A percentile compares a stretch with the other conserved stretches of the same genome.
Evolutionary conservation across 345 rosid genomes (phyloP).

Genomic region (Linum usitatissimum): DNA sequence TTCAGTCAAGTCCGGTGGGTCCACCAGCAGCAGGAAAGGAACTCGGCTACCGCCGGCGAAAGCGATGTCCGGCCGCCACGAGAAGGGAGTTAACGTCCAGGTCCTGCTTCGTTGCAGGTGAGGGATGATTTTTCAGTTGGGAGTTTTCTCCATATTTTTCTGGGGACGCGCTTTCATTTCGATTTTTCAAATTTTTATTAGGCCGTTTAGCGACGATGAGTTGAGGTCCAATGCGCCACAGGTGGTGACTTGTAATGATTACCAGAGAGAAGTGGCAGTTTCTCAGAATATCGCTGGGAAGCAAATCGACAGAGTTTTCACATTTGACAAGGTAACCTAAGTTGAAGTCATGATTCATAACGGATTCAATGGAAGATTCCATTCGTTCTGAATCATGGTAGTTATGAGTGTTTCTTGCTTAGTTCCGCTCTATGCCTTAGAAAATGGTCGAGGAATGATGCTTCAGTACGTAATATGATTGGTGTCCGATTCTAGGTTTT

Average conservation of each 20-base stretch:
- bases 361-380: too few species aligned
- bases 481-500: constrained; percentile 7
- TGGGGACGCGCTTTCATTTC: not conserved
- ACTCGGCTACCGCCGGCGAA: constrained; percentile 46
- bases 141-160: not conserved
- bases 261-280: constrained; percentile 81
- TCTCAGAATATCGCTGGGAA: constrained; percentile 95
- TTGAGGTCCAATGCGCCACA: constrained; percentile 87
- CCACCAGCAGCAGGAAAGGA: constrained; percentile 11
- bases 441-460: too few species aligned
- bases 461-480: not conserved
- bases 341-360: too few species aligned
- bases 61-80: constrained; percentile 78
- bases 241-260: constrained; percentile 83
- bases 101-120: constrained; percentile 99
- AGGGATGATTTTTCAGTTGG: not conserved
- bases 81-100: constrained; percentile 99
- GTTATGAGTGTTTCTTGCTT: too few species aligned
- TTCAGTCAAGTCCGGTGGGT: not conserved
- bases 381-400: too few species aligned
- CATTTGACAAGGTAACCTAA: constrained; percentile 69
- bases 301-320: constrained; percentile 87
- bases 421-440: too few species aligned
- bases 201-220: constrained; percentile 97
- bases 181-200: constrained; percentile 11